Evolutionary conservation across 345 rosid species (phyloP), one percentile per base, ranked within the genome.

Genomic region (Linum trigynum): DNA sequence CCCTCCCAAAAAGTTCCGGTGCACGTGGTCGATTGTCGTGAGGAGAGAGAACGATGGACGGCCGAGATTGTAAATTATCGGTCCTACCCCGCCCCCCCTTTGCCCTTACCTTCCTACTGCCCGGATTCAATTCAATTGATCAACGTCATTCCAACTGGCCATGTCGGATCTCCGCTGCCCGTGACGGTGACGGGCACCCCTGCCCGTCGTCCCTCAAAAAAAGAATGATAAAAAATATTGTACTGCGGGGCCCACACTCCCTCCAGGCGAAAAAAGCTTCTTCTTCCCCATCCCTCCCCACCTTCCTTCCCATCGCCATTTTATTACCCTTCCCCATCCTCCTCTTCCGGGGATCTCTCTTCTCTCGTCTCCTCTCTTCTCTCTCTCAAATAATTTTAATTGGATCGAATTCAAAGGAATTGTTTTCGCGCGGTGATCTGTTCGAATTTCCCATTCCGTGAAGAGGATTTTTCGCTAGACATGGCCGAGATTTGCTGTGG

Each of bases 401-500:
- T 23, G 32, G 8, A 48, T 12, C 11, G 14, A 10, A 9, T 48
- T 48, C 53, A 48, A 9, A 43, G 14, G 3, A 15, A 48, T 48
- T 41, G 45, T 4, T 41, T 48, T 48, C 72, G 64, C 59, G 58
- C 37, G 4, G 38, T 14, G 39, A 7, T 35, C 62, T 4, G 37
- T 7, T 11, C 3, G 15, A 58, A 14, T 55, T 55, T 55, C 15
- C 11, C 0, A 55, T 14, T 55, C 58, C 3, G 16, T 11, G 37
- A 36, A 14, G 37, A 11, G 12, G 11, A 23, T 35, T 11, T 12
- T 5, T 7, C 2, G 4, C 41, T 7, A 16, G 67, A 50, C 59
- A 83, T 84, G 96, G 85, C 84, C 39, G 92, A 83, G 71, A 81
- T 87, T 36, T 87, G 80, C 67, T 76, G 78, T 50, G 91, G 83